phyloP scores from a whole-genome alignment of 2,329 filamentous ascomycete genomes.

The Arthrobotrys conoides region DNA sequence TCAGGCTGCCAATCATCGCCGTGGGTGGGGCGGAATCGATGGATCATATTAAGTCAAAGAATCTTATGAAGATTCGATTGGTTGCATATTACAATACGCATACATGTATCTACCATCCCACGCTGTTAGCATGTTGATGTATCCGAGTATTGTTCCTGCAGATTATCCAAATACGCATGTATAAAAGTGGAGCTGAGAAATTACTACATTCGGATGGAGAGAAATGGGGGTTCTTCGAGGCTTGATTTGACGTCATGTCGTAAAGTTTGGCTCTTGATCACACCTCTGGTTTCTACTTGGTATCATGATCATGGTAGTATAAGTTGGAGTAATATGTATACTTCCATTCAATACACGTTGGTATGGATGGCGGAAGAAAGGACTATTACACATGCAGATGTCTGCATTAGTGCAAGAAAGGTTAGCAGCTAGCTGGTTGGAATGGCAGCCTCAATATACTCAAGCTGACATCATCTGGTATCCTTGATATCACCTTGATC shows the following conservation, averaged over 20 bases:
- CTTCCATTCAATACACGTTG: no score
- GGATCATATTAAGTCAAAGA: background rate
- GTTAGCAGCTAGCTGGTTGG: background rate
- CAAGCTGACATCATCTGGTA: constrained; percentile 1
- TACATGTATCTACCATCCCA: constrained; percentile 5
- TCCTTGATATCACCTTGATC: background rate
- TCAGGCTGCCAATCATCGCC: constrained; percentile 48
- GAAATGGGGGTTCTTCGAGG: background rate
- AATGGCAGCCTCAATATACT: background rate
- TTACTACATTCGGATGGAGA: constrained; percentile 9
- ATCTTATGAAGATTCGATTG: background rate
- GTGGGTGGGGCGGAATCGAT: constrained; percentile 27
- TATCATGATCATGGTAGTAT: no score
- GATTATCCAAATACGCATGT: constrained; percentile 13
- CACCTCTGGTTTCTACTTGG: no score
- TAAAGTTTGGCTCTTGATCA: background rate
- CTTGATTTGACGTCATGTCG: constrained; percentile 16
- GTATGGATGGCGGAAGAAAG: background rate
- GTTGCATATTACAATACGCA: constrained; percentile 21
- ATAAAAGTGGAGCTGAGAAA: constrained; percentile 18
- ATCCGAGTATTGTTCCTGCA: constrained; percentile 45
- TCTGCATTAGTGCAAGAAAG: constrained; percentile 5
- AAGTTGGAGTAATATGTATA: no score
- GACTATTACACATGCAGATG: background rate
- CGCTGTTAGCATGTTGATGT: background rate